phyloP scores from a whole-genome alignment of 345 rosid species.

The Geranium rotundifolium region DNA sequence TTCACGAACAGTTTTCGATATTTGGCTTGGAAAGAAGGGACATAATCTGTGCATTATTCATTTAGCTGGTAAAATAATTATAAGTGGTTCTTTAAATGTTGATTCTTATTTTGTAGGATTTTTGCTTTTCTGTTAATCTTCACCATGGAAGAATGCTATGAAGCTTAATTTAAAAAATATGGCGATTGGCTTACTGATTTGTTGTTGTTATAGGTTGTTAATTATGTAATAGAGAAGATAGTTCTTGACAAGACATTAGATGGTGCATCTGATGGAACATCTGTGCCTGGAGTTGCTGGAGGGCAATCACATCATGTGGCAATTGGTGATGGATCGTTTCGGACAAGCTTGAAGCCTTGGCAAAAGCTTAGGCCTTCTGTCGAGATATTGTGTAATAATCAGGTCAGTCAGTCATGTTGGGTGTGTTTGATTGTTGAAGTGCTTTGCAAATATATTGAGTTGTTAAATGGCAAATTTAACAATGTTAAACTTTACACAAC shows the following conservation, averaged over 20 bases:
- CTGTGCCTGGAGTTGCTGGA: constrained; percentile 44
- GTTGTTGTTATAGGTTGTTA: constrained; percentile 54
- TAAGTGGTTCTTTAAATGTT: background rate
- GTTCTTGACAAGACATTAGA: constrained; percentile 74
- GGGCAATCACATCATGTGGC: constrained; percentile 55
- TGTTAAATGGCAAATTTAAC: too few relatives aligned
- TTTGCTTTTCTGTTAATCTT: too few relatives aligned
- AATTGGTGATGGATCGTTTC: constrained; percentile 53
- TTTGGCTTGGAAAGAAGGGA: background rate
- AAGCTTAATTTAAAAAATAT: too few relatives aligned
- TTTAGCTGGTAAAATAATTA: background rate
- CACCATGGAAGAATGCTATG: background rate
- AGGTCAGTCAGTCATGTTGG: constrained; percentile 36
- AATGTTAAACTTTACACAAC: too few relatives aligned
- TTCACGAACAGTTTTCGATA: too few relatives aligned
- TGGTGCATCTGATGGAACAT: constrained; percentile 36
- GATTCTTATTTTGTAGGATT: background rate
- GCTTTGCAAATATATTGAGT: background rate
- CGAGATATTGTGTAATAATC: constrained; percentile 94
- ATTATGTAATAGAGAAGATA: constrained; percentile 89
- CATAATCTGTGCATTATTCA: background rate
- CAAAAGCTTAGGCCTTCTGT: constrained; percentile 71
- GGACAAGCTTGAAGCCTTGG: constrained; percentile 65
- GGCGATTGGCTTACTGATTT: background rate
- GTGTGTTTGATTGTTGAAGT: background rate